These are phyloP conservation scores for Elsinoe australis DNA, from an alignment of 2,329 filamentous ascomycete species.

Conservation along the genomic window DNA sequence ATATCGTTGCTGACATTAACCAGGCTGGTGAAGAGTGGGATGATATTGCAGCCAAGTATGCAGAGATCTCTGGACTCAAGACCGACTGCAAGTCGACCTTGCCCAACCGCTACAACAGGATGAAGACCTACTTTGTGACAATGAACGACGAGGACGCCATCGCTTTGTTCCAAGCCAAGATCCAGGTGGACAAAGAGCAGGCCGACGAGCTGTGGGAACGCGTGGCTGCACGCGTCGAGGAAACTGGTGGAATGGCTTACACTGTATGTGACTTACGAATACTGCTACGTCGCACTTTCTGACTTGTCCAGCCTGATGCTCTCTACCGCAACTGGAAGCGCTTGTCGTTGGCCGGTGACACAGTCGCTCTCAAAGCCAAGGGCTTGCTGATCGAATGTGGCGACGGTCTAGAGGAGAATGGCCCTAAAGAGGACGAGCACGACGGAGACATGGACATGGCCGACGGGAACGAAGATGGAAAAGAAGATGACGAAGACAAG, in stretches of 20 bases:
- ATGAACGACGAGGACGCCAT: conserved; percentile 32
- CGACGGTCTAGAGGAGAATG: no score
- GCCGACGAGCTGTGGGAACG: conserved; percentile 35
- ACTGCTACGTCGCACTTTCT: not conserved
- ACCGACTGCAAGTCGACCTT: conserved; percentile 31
- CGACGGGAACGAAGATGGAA: conserved; percentile 9
- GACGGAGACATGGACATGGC: not conserved
- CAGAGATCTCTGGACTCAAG: conserved; percentile 28
- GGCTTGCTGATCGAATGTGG: no score
- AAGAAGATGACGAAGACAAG: conserved; percentile 33
- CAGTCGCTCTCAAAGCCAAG: conserved; percentile 8
- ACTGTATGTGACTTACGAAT: conserved; percentile 16
- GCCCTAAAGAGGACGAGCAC: no score
- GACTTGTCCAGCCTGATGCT: conserved; percentile 22
- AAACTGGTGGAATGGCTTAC: conserved; percentile 30
- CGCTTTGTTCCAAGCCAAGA: conserved; percentile 32
- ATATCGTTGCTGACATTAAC: not conserved
- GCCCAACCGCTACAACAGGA: conserved; percentile 33
- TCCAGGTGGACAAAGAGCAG: conserved; percentile 35
- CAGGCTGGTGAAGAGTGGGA: conserved; percentile 23
- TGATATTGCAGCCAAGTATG: conserved; percentile 25
- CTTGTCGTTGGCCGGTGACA: conserved; percentile 4
- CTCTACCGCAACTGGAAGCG: conserved; percentile 9
- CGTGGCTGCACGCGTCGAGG: conserved; percentile 30
- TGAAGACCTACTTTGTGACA: conserved; percentile 35